A percentile compares a stretch with the other conserved stretches of the same genome.
Evolutionary conservation across 23 red algal genomes (phyloP).

Genomic region (Pyropia yezoensis): DNA sequence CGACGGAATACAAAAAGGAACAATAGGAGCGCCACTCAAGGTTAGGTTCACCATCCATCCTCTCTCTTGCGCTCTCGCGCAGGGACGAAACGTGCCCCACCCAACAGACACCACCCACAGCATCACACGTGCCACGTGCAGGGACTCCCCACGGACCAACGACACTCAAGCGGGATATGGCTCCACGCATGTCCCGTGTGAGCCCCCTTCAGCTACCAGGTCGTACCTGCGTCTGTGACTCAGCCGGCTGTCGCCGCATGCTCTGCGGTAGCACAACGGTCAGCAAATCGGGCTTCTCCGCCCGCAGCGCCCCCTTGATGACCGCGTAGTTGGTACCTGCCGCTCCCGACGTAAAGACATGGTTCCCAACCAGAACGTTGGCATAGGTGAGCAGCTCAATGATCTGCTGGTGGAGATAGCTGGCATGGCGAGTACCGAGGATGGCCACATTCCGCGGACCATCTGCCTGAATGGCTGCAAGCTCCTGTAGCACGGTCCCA

Average conservation of each 20-base stretch:
- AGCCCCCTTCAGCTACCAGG: no score
- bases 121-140: no score
- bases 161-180: no score
- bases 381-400: constrained; percentile 97
- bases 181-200: no score
- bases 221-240: constrained; percentile 75
- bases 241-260: constrained; percentile 66
- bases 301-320: constrained; percentile 94
- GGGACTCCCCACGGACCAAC: no score
- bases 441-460: constrained; percentile 95
- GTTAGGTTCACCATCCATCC: no score
- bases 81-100: no score
- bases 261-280: constrained; percentile 94
- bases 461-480: constrained; percentile 90
- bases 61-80: no score
- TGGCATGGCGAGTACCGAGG: constrained; percentile 81
- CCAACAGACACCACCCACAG: no score
- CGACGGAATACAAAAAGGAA: no score
- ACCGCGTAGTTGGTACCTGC: constrained; percentile 92
- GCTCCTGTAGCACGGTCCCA: constrained; percentile 95
- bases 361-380: constrained; percentile 95
- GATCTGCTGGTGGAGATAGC: constrained; percentile 97
- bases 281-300: constrained; percentile 90
- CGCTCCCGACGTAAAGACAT: constrained; percentile 95
- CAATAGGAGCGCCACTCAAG: no score